Evolutionary conservation across 805 yeast genomes (phyloP), one percentile per base, ranked within the genome.

Genomic region (Hanseniaspora opuntiae): DNA sequence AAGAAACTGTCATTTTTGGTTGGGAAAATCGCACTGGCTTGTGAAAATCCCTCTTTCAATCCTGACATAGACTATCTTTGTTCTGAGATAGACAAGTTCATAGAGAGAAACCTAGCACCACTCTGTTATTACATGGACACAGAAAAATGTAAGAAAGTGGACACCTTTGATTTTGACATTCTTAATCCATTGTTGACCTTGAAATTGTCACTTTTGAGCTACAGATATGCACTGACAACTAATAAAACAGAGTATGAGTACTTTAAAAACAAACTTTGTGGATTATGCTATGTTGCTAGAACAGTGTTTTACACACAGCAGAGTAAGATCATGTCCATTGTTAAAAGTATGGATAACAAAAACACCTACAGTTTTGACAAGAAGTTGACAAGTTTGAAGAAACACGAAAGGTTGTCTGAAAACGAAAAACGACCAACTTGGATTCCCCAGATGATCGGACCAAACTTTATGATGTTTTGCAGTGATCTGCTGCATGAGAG

Each of bases 11-110:
- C 45, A 4, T 28, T 51, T 20, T n/a, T 51, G 5, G 35, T 40
- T 19, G 40, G 54, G 10, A 51, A 51, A 24, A 44, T 51, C 14
- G 11, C 30, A 6, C 7, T 36, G 30, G 44, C 54, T 1, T 12
- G 45, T 14, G 54, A 37, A 14, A n/a, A 44, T 11, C 54, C 54
- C 1, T 44, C 38, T 37, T 22, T 42, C 9, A 40, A 51, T 37
- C 54, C 54, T 16, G 54, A 42, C 19, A 30, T 51, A 16, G 48
- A 44, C 6, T 51, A 46, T 30, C 45, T 51, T 36, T 51, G 46
- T 37, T 5, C 1, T 3, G 32, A 51, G 17, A 44, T 51, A 5
- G 48, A 51, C 30, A 44, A 44, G 19, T 51, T 51, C 22, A 36
- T 46, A 14, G 19, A 28, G 4, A 51, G 45, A 12, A 24, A 51